Conservation (phyloP, 176 grass and related monocot species). For the Oryza glaberrima region DNA sequence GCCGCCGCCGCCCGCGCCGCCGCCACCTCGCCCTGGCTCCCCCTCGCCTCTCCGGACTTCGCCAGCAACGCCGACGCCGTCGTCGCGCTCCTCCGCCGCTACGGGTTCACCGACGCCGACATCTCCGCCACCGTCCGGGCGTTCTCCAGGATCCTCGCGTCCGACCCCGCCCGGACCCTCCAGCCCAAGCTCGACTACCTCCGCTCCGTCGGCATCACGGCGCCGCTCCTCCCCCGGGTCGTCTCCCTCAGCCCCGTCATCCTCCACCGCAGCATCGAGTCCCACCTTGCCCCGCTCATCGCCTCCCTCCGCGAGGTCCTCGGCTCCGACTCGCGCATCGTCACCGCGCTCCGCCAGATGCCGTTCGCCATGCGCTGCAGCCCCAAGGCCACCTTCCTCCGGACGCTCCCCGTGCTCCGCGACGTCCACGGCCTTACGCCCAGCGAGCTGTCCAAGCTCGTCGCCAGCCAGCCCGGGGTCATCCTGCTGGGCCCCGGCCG, state of each 20-base stretch:
- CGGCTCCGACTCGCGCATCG: conserved; percentile 28
- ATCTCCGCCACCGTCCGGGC: conserved; percentile 19
- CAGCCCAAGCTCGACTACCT: conserved; percentile 56
- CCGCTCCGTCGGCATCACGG: conserved; percentile 34
- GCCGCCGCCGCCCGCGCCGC: conserved; percentile 2
- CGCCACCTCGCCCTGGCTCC: not conserved
- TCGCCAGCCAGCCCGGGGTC: conserved; percentile 33
- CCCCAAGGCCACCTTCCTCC: conserved; percentile 17
- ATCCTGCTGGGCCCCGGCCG: conserved; percentile 17
- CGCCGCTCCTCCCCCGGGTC: conserved; percentile 27
- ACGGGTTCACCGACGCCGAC: conserved; percentile 41
- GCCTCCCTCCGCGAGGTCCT: conserved; percentile 40
- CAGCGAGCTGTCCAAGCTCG: conserved; percentile 19
- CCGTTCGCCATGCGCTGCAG: conserved; percentile 17
- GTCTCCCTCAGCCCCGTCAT: conserved; percentile 27
- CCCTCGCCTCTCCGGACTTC: not conserved
- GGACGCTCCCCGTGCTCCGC: not conserved
- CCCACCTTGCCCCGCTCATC: conserved; percentile 41
- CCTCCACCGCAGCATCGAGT: conserved; percentile 40
- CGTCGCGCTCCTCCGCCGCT: conserved; percentile 38
- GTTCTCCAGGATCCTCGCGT: conserved; percentile 11
- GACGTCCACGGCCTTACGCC: conserved; percentile 31
- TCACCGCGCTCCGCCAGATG: conserved; percentile 12
- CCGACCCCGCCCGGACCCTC: conserved; percentile 23
- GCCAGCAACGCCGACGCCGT: conserved; percentile 25